Conservation (phyloP, 2,329 filamentous ascomycete species). For the Hypoxylon sp. region DNA sequence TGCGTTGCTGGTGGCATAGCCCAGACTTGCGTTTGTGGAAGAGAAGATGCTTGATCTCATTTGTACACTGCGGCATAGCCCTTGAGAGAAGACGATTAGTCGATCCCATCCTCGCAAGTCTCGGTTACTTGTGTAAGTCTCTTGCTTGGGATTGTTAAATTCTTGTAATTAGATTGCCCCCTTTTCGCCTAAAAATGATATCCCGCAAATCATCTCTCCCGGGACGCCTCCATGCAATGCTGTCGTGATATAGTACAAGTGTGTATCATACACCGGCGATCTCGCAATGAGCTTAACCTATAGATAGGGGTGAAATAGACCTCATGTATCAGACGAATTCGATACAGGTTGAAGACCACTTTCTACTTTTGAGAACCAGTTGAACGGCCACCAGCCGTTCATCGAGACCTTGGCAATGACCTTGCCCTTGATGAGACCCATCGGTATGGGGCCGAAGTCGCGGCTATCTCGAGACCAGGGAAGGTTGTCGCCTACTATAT, state of each 20-base stretch:
- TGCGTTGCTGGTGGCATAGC: conserved; percentile 46
- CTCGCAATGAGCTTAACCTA: neutral
- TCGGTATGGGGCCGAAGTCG: conserved; percentile 85
- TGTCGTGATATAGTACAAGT: conserved; percentile 33
- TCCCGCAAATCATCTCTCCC: conserved; percentile 41
- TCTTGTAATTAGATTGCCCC: conserved; percentile 53
- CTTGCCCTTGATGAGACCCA: conserved; percentile 88
- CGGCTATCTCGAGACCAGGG: conserved; percentile 88
- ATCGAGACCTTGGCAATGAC: conserved; percentile 71
- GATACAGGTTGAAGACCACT: conserved; percentile 53
- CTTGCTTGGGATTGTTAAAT: conserved; percentile 29
- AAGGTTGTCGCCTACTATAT: conserved; percentile 90
- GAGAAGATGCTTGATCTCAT: conserved; percentile 40
- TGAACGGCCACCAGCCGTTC: conserved; percentile 62
- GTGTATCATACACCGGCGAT: conserved; percentile 1
- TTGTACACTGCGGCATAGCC: conserved; percentile 42
- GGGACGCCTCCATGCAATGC: conserved; percentile 36
- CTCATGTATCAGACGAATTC: conserved; percentile 18
- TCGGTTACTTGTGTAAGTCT: conserved; percentile 26
- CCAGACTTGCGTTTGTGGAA: conserved; percentile 28
- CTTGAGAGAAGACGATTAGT: conserved; percentile 32
- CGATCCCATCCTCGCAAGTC: conserved; percentile 26
- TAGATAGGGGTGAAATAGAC: too few species aligned
- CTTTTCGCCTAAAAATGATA: conserved; percentile 49
- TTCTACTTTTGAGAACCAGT: conserved; percentile 66